A percentile compares a stretch with the other conserved stretches of the same genome.
Conservation (phyloP, 1,284 basidiomycete species). For the Paramarasmius palmivorus region DNA sequence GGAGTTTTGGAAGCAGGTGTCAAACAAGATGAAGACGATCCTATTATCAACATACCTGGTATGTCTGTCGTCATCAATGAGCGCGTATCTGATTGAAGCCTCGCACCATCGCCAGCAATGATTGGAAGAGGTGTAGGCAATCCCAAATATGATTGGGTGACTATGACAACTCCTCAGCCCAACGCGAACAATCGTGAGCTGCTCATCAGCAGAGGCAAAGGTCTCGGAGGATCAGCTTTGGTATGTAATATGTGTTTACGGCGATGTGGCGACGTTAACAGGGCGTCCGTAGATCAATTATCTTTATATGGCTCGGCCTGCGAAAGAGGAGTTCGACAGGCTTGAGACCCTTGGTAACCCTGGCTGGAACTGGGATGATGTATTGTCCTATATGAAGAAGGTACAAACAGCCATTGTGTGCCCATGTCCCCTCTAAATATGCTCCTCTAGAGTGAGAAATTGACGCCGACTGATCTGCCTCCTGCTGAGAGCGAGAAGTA, state of each 20-base stretch:
- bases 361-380: constrained; percentile 4
- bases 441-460: background rate
- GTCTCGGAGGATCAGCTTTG: background rate
- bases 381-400: constrained; percentile 4
- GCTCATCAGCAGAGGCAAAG: constrained; percentile 1
- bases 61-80: background rate
- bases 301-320: background rate
- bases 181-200: background rate
- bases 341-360: constrained; percentile 1
- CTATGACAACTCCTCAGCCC: background rate
- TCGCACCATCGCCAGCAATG: background rate
- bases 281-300: background rate
- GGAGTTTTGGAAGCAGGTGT: constrained; percentile 11
- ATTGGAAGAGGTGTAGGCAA: background rate
- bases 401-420: background rate
- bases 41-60: constrained; percentile 8
- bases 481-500: background rate
- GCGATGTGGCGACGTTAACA: background rate
- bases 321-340: background rate
- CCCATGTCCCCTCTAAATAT: background rate
- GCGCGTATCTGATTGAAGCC: background rate
- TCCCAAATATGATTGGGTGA: constrained; percentile 2
- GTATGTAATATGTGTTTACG: background rate
- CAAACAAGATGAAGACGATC: background rate
- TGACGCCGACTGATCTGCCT: background rate